Conservation (phyloP, 2,329 filamentous ascomycete species). For the Colletotrichum ledebouriae region DNA sequence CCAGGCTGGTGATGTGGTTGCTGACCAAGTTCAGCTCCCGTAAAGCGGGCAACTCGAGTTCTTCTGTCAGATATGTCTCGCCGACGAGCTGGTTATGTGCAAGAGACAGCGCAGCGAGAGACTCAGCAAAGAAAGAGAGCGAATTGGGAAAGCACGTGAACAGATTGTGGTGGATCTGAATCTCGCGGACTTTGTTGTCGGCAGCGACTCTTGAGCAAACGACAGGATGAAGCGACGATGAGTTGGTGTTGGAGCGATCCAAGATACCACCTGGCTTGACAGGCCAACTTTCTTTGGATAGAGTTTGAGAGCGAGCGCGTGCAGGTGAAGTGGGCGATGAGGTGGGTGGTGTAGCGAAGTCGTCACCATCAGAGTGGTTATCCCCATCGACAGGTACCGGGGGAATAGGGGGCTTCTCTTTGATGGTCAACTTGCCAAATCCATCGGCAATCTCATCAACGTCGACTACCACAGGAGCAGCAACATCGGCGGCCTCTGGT, state of each 20-base stretch:
- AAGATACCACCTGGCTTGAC: conserved; percentile 73
- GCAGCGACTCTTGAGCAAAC: conserved; percentile 68
- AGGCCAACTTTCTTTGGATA: conserved; percentile 64
- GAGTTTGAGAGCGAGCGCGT: conserved; percentile 62
- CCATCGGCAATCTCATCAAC: conserved; percentile 51
- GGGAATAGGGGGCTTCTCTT: neutral
- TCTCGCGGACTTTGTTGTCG: conserved; percentile 64
- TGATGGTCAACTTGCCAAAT: conserved; percentile 34
- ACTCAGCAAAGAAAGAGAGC: conserved; percentile 78
- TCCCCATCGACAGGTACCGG: conserved; percentile 47
- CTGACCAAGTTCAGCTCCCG: conserved; percentile 81
- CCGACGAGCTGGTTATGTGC: conserved; percentile 80
- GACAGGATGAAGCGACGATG: conserved; percentile 70
- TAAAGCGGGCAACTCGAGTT: conserved; percentile 78
- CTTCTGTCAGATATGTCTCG: conserved; percentile 74
- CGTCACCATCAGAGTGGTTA: conserved; percentile 64
- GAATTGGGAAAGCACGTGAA: conserved; percentile 78
- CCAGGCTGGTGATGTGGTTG: conserved; percentile 80
- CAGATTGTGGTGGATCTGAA: conserved; percentile 83
- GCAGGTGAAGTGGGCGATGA: conserved; percentile 65
- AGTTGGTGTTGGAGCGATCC: conserved; percentile 77
- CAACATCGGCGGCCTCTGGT: neutral
- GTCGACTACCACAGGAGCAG: conserved; percentile 45
- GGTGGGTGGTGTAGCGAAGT: conserved; percentile 71
- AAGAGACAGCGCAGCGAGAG: conserved; percentile 79